Conservation (phyloP, 2,329 filamentous ascomycete species). For the Magnaporthales sp. region DNA sequence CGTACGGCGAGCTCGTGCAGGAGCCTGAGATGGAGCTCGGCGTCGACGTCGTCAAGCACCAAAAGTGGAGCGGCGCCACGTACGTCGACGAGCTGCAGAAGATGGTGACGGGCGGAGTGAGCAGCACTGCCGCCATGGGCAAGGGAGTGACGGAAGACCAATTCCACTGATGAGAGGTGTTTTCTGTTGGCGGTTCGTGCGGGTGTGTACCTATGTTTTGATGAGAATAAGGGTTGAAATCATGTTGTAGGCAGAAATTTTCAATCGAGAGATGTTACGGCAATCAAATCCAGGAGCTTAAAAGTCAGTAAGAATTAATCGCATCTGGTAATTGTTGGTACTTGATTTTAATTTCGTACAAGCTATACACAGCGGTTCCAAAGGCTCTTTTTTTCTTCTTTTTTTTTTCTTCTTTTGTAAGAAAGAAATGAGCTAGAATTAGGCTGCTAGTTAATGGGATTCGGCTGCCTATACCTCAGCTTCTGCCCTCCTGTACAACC, state of each 20-base stretch:
- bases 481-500: neutral
- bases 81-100: conserved; percentile 93
- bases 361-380: too few relatives aligned
- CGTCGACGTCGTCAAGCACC: conserved; percentile 94
- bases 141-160: conserved; percentile 97
- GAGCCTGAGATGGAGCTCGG: conserved; percentile 90
- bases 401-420: neutral
- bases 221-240: neutral
- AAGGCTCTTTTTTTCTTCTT: too few relatives aligned
- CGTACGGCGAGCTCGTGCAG: conserved; percentile 94
- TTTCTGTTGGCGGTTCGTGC: neutral
- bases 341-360: too few relatives aligned
- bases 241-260: neutral
- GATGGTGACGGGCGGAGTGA: conserved; percentile 93
- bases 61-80: conserved; percentile 95
- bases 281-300: neutral
- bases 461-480: too few relatives aligned
- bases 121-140: conserved; percentile 90
- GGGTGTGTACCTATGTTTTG: neutral
- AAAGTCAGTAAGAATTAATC: too few relatives aligned
- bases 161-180: conserved; percentile 57
- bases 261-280: neutral
- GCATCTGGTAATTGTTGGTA: too few relatives aligned
- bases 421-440: too few relatives aligned
- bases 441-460: too few relatives aligned